Percentiles rank a stretch among this genome's conserved stretches.
These are phyloP conservation scores for Mortierella claussenii DNA, from an alignment of 192 early-diverging fungal genomes.

Conservation along the genomic window DNA sequence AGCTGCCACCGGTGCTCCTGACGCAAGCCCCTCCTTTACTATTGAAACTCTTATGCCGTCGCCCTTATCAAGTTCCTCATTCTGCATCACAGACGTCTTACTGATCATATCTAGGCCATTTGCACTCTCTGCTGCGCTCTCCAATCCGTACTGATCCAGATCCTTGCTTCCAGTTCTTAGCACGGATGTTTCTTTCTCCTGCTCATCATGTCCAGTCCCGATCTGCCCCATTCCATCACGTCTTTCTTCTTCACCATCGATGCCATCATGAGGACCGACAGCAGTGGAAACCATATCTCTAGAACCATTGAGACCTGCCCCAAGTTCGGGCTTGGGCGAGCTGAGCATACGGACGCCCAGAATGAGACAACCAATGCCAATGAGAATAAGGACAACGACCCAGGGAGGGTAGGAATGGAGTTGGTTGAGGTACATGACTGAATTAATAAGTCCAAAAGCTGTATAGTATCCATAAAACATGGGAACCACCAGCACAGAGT, in stretches of 20 bases:
- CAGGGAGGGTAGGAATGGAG: constrained; percentile 58
- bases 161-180: too few relatives aligned
- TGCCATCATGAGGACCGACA: neutral
- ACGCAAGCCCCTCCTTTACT: neutral
- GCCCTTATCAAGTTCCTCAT: too few relatives aligned
- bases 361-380: constrained; percentile 61
- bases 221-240: neutral
- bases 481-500: constrained; percentile 68
- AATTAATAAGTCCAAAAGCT: constrained; percentile 67
- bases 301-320: neutral
- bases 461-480: constrained; percentile 69
- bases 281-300: too few relatives aligned
- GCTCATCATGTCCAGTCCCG: neutral
- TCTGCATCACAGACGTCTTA: too few relatives aligned
- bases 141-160: too few relatives aligned
- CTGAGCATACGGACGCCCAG: constrained; percentile 65
- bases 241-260: neutral
- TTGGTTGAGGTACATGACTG: constrained; percentile 67
- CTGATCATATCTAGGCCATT: too few relatives aligned
- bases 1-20: neutral
- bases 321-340: constrained; percentile 41
- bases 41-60: too few relatives aligned
- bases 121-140: too few relatives aligned
- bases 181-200: neutral
- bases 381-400: constrained; percentile 58